Evolutionary conservation across 208 protist species (phyloP).

Genomic region (Vickermania spadyakhi): DNA sequence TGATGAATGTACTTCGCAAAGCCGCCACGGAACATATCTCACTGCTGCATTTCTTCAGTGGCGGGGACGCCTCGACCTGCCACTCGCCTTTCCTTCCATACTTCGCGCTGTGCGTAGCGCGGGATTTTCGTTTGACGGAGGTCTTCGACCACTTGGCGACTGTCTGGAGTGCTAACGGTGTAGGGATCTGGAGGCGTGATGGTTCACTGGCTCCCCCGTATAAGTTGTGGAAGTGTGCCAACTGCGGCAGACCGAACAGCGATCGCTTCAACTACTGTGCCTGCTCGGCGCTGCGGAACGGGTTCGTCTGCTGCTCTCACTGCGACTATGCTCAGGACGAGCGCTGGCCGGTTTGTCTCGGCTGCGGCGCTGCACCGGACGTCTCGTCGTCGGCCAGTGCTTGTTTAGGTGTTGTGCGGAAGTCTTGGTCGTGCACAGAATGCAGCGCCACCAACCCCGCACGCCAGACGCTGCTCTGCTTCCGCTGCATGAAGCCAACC

Average conservation of each 20-base stretch:
- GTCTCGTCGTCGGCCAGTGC: not conserved
- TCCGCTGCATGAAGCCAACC: slow-evolving; percentile 37
- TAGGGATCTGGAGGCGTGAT: slow-evolving; percentile 29
- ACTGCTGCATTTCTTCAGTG: slow-evolving; percentile 48
- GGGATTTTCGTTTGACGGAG: slow-evolving; percentile 29
- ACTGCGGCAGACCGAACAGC: slow-evolving; percentile 76
- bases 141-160: slow-evolving; percentile 55
- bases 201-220: slow-evolving; percentile 29
- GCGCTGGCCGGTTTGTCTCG: slow-evolving; percentile 40
- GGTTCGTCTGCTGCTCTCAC: slow-evolving; percentile 44
- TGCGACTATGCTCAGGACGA: slow-evolving; percentile 79
- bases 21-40: slow-evolving; percentile 9
- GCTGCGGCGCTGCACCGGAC: slow-evolving; percentile 26
- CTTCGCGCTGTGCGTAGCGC: slow-evolving; percentile 63
- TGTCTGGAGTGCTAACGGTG: slow-evolving; percentile 50
- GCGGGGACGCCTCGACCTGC: slow-evolving; percentile 40
- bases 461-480: slow-evolving; percentile 51
- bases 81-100: slow-evolving; percentile 60
- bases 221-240: slow-evolving; percentile 69
- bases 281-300: slow-evolving; percentile 73
- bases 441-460: slow-evolving; percentile 64
- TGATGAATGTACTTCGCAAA: slow-evolving; percentile 23
- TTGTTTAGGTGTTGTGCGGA: slow-evolving; percentile 44
- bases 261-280: slow-evolving; percentile 86
- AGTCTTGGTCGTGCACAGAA: slow-evolving; percentile 45